Evolutionary conservation across 2,329 filamentous ascomycete species (phyloP), one percentile per base, ranked within the genome.

Genomic region (Colletotrichum nymphaeae): DNA sequence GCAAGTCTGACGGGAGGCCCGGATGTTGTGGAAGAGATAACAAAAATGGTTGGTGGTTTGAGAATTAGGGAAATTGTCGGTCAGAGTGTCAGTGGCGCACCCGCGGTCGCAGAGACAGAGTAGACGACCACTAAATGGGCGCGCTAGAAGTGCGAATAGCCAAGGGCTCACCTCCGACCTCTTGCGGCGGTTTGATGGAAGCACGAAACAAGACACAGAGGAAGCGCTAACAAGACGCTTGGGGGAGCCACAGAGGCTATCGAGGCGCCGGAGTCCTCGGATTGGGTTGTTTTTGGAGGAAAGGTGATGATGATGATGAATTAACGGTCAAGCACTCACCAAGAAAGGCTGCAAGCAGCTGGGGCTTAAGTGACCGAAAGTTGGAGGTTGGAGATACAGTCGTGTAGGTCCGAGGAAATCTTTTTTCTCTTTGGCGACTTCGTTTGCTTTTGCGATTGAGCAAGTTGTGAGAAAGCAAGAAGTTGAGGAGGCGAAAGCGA

Each of bases 61-160:
- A 62, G 70, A 35, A 64, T 49, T 53, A 65, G 70, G 55, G 70
- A 65, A 63, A 73, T 62, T 70, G 70, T 73, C 67, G 70, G 70
- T 73, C 70, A 70, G 67, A 42, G 67, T 73, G 70, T 73, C 70
- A 62, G 67, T 73, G 67, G 70, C 67, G 70, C 67, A 70, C 22
- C 37, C 70, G 70, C 67, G 67, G 70, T 65, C 35, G 70, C 70
- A 56, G 46, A 37, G 32, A 46, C 56, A 60, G 46, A 49, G 16
- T 60, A 60, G 67, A 46, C 70, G 70, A 64, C 70, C 70, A 65
- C 70, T 73, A 30, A 49, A 65, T 37, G 55, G 55, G 70, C 66
- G 67, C 55, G 52, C n/a, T 52, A 69, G 67, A 32, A 49, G 35
- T 65, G 60, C 55, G 28, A 16, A 32, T 46, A 32, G 67, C 67